A percentile compares a stretch with the other conserved stretches of the same genome.
These are phyloP conservation scores for Pulchroboletus neoregius DNA, from an alignment of 1,284 basidiomycete genomes.

Conservation along the genomic window DNA sequence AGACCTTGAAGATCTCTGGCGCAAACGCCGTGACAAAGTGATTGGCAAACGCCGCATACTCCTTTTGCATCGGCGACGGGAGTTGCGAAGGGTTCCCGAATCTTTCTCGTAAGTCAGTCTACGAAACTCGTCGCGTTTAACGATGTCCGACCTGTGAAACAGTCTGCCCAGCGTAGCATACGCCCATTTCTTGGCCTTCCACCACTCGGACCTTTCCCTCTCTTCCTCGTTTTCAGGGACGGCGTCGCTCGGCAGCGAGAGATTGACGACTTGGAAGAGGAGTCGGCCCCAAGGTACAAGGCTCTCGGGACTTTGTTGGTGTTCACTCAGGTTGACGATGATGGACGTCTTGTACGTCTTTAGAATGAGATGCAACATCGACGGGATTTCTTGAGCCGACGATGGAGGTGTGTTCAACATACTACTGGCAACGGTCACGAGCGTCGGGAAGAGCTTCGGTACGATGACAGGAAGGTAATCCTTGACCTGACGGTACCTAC, in stretches of 20 bases:
- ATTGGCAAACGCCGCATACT: conserved; percentile 69
- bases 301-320: conserved; percentile 71
- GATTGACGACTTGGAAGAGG: conserved; percentile 72
- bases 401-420: conserved; percentile 60
- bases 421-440: conserved; percentile 64
- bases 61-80: conserved; percentile 62
- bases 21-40: conserved; percentile 78
- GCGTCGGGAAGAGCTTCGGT: conserved; percentile 63
- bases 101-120: conserved; percentile 33
- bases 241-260: conserved; percentile 59
- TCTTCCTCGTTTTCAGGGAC: conserved; percentile 72
- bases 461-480: conserved; percentile 59
- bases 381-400: conserved; percentile 62
- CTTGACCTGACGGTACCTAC: conserved; percentile 62
- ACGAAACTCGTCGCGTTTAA: background rate
- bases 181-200: conserved; percentile 89
- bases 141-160: conserved; percentile 61
- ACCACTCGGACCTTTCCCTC: conserved; percentile 77
- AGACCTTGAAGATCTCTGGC: conserved; percentile 79
- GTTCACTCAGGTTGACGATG: conserved; percentile 61
- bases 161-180: conserved; percentile 69
- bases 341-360: conserved; percentile 82
- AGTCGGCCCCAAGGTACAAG: conserved; percentile 82
- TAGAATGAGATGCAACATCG: conserved; percentile 76
- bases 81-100: conserved; percentile 85